Evolutionary conservation across 2,329 filamentous ascomycete genomes (phyloP).

Genomic region (Botrytis porri): DNA sequence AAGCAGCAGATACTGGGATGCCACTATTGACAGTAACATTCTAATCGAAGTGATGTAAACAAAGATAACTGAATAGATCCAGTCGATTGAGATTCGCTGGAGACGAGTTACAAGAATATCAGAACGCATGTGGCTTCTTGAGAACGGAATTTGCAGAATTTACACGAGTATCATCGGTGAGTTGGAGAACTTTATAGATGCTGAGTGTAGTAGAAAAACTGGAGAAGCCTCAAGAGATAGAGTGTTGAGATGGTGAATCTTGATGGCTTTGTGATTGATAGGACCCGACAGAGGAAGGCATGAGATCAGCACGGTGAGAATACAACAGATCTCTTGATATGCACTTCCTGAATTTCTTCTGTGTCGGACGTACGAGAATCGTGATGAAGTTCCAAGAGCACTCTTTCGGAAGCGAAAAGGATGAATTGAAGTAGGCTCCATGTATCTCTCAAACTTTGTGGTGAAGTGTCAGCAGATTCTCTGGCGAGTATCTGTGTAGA

Average conservation of each 20-base stretch:
- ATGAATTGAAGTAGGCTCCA: neutral
- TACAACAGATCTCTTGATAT: neutral
- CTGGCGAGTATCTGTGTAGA: rapidly evolving
- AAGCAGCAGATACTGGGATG: neutral
- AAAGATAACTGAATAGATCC: neutral
- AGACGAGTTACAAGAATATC: too few species aligned
- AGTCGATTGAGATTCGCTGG: too few species aligned
- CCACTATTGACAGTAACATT: neutral
- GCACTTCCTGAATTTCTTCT: neutral
- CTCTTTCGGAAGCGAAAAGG: rapidly evolving
- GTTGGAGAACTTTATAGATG: neutral
- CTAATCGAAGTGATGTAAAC: neutral
- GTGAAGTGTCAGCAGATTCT: rapidly evolving
- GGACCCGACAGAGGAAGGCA: neutral
- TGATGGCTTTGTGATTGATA: neutral
- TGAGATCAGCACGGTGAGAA: neutral
- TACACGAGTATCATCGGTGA: neutral
- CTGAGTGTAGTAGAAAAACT: neutral
- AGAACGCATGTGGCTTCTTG: too few species aligned
- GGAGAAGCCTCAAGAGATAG: rapidly evolving
- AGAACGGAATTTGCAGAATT: neutral
- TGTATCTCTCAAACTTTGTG: rapidly evolving
- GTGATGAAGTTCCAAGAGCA: neutral
- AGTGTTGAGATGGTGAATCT: neutral
- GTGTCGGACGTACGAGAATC: neutral